Percentiles rank a stretch among this genome's conserved stretches.
Conservation (phyloP, 257 asterid genomes). For the Mentha longifolia region DNA sequence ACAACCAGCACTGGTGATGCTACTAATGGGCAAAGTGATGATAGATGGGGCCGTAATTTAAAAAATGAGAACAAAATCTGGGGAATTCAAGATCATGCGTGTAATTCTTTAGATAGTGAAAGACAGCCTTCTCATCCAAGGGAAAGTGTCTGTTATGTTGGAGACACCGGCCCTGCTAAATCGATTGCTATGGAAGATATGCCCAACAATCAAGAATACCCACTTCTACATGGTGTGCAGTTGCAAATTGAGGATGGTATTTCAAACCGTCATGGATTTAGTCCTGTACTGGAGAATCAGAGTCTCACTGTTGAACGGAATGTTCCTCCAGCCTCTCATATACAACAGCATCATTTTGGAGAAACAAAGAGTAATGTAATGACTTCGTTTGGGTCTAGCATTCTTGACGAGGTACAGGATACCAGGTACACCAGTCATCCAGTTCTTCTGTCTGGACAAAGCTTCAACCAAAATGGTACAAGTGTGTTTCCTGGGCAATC, state of each 20-base stretch:
- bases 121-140: constrained; percentile 36
- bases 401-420: constrained; percentile 43
- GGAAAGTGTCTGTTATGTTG: constrained; percentile 41
- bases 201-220: constrained; percentile 35
- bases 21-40: constrained; percentile 39
- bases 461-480: constrained; percentile 42
- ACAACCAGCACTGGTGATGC: constrained; percentile 31
- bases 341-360: constrained; percentile 39
- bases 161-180: constrained; percentile 37
- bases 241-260: constrained; percentile 37
- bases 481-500: constrained; percentile 43
- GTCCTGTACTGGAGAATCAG: constrained; percentile 37
- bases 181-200: constrained; percentile 36
- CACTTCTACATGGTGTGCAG: constrained; percentile 38
- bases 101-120: constrained; percentile 35
- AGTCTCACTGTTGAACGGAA: constrained; percentile 32
- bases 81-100: constrained; percentile 37
- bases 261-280: constrained; percentile 38
- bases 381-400: constrained; percentile 41
- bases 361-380: constrained; percentile 32
- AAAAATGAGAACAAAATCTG: constrained; percentile 42
- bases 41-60: constrained; percentile 35
- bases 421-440: constrained; percentile 39
- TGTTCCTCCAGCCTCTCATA: constrained; percentile 42
- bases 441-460: constrained; percentile 45